phyloP scores from a whole-genome alignment of 2,329 filamentous ascomycete genomes.

The Aspergillus quadricinctus region DNA sequence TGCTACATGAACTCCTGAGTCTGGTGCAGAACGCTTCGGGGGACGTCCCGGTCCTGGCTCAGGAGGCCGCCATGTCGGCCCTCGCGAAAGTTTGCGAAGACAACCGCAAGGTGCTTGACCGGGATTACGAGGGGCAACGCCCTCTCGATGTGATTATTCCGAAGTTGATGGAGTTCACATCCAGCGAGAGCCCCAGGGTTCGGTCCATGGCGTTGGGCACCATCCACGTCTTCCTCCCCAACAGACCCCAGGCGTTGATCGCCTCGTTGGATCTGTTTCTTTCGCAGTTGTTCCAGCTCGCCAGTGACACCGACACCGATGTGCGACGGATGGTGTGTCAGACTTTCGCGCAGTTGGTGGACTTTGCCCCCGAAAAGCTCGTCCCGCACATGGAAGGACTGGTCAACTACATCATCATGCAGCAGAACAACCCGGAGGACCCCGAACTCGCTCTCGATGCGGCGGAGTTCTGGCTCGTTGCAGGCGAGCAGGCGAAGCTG shows the following conservation, averaged over 20 bases:
- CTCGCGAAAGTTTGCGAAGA: constrained; percentile 96
- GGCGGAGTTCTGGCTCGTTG: constrained; percentile 94
- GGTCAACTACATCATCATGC: constrained; percentile 86
- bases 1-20: constrained; percentile 76
- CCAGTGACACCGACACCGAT: constrained; percentile 71
- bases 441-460: constrained; percentile 89
- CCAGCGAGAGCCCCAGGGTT: constrained; percentile 70
- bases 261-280: constrained; percentile 77
- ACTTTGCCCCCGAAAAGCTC: constrained; percentile 85
- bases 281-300: constrained; percentile 74
- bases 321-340: constrained; percentile 91
- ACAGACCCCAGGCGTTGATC: constrained; percentile 76
- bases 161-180: constrained; percentile 82
- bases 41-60: constrained; percentile 64
- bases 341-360: constrained; percentile 86
- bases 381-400: constrained; percentile 81
- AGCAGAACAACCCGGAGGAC: constrained; percentile 77
- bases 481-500: constrained; percentile 80
- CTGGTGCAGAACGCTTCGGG: constrained; percentile 71
- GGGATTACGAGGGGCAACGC: constrained; percentile 81
- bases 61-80: constrained; percentile 91
- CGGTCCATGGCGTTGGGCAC: constrained; percentile 73
- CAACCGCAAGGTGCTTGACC: constrained; percentile 79
- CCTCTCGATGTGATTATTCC: constrained; percentile 86
- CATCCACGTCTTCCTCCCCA: constrained; percentile 87